Evolutionary conservation across 352 stramenopile genomes (phyloP).

Genomic region (Aphanomyces euteiches): DNA sequence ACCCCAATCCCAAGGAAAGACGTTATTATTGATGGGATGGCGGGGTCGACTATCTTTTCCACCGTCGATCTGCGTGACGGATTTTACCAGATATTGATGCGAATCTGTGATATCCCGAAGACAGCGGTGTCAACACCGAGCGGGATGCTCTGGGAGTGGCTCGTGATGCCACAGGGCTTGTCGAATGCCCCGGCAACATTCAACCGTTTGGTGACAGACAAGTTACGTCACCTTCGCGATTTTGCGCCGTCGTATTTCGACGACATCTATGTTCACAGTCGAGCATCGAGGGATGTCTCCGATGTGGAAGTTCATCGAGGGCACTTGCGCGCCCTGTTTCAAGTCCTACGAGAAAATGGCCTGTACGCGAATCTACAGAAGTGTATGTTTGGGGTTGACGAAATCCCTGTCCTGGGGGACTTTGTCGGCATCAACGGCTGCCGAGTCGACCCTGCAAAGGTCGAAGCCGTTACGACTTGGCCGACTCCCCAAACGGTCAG

Average conservation of each 20-base stretch:
- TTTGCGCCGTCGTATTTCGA: conserved; percentile 38
- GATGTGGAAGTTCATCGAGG: conserved; percentile 31
- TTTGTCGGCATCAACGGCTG: conserved; percentile 27
- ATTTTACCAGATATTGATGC: too few species aligned
- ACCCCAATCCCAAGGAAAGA: too few species aligned
- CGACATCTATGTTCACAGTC: conserved; percentile 37
- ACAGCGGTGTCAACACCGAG: conserved; percentile 32
- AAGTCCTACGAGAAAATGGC: conserved; percentile 32
- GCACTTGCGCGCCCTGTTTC: conserved; percentile 32
- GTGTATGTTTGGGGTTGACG: conserved; percentile 17
- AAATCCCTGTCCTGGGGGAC: conserved; percentile 38
- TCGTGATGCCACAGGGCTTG: conserved; percentile 37
- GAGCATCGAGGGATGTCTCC: background rate
- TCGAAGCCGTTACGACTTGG: conserved; percentile 27
- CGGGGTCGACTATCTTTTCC: too few species aligned
- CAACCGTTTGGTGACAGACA: conserved; percentile 37
- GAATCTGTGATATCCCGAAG: too few species aligned
- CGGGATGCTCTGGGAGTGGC: conserved; percentile 37
- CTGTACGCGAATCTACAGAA: conserved; percentile 37
- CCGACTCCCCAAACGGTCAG: conserved; percentile 30
- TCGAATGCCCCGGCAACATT: conserved; percentile 38
- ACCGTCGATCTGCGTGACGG: too few species aligned
- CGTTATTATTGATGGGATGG: too few species aligned
- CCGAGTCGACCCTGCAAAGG: conserved; percentile 20
- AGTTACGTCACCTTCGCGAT: conserved; percentile 31